Conservation (phyloP, 768 basidiomycete species). For the Pisolithus marmoratus region DNA sequence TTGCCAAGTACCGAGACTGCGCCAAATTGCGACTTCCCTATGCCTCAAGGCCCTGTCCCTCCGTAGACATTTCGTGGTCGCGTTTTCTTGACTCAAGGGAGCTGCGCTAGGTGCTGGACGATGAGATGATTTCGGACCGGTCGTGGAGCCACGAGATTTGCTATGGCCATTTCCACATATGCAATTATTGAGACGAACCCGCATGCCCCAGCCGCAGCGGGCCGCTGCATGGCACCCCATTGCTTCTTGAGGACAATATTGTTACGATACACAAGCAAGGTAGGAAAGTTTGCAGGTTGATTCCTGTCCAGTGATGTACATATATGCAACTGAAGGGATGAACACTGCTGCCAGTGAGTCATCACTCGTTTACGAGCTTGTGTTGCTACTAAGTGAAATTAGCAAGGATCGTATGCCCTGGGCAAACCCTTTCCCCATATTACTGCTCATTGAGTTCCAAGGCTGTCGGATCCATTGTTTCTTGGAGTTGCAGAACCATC, state of each 20-base stretch:
- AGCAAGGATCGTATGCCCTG: slow-evolving; percentile 31
- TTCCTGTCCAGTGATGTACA: too few species aligned
- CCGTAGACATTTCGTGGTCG: too few species aligned
- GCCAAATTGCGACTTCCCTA: too few species aligned
- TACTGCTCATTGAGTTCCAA: slow-evolving; percentile 37
- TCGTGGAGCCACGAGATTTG: too few species aligned
- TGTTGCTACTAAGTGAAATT: neutral
- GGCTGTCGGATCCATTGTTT: slow-evolving; percentile 45
- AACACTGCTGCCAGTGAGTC: too few species aligned
- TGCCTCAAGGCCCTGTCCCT: too few species aligned
- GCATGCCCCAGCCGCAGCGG: slow-evolving; percentile 45
- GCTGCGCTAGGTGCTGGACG: too few species aligned
- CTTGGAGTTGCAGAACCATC: slow-evolving; percentile 32
- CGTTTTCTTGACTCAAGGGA: slow-evolving; percentile 21
- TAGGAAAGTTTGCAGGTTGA: slow-evolving; percentile 3
- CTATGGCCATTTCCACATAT: too few species aligned
- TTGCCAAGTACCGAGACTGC: too few species aligned
- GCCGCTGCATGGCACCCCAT: slow-evolving; percentile 51
- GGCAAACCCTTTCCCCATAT: too few species aligned
- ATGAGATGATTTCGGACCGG: too few species aligned
- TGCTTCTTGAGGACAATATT: slow-evolving; percentile 49
- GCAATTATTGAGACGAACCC: slow-evolving; percentile 61
- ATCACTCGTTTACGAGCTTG: neutral
- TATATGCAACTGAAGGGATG: too few species aligned
- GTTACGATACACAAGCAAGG: slow-evolving; percentile 29